Conservation (phyloP, 2,329 filamentous ascomycete species). For the Stromatinia cepivora region DNA sequence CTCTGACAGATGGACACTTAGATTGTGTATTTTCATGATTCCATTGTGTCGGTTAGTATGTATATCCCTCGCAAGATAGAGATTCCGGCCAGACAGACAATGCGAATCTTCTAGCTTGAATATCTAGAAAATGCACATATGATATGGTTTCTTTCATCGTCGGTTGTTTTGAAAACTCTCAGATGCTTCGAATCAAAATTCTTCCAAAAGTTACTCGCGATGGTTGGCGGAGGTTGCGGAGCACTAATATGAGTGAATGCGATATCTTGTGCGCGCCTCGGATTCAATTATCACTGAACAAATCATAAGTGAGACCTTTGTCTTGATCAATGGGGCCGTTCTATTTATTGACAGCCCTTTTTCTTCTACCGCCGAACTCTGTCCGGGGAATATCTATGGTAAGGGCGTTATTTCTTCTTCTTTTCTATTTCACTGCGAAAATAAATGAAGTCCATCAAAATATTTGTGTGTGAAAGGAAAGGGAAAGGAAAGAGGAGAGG, state of each 20-base stretch:
- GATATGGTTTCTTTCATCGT: background rate
- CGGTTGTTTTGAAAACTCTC: background rate
- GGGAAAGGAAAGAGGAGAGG: background rate
- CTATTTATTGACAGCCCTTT: background rate
- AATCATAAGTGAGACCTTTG: background rate
- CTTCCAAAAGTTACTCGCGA: background rate
- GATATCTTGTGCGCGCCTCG: background rate
- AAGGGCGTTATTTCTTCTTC: background rate
- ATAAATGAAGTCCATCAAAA: background rate
- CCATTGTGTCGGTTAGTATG: background rate
- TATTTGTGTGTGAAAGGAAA: background rate
- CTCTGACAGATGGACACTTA: too few relatives aligned
- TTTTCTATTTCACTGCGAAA: background rate
- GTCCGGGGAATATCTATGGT: background rate
- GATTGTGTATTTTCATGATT: background rate
- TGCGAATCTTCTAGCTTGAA: too few relatives aligned
- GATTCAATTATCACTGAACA: background rate
- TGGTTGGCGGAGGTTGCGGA: background rate
- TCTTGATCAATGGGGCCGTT: background rate
- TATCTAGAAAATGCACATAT: background rate
- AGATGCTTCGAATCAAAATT: background rate
- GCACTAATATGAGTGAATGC: too few relatives aligned
- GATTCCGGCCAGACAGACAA: background rate
- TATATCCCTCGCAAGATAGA: background rate
- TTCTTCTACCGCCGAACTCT: too few relatives aligned